A percentile compares a stretch with the other conserved stretches of the same genome.
phyloP scores from a whole-genome alignment of 2,329 filamentous ascomycete genomes.

The Exophiala dermatitidis region DNA sequence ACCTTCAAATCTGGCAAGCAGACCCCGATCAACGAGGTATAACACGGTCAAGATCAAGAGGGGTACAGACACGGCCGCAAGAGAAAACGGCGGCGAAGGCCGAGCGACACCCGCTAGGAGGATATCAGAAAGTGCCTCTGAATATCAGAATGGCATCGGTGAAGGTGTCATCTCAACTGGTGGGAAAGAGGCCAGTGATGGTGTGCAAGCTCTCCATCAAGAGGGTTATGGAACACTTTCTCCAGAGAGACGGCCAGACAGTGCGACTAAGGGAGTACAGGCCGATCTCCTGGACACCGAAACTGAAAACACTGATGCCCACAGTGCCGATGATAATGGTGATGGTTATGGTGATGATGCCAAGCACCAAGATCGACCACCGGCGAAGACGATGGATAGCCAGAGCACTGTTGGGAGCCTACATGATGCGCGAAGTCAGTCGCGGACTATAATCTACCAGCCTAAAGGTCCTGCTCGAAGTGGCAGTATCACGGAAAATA shows the following conservation, averaged over 20 bases:
- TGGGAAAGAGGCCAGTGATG: constrained; percentile 56
- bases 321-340: neutral
- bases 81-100: constrained; percentile 36
- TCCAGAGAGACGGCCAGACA: constrained; percentile 20
- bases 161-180: constrained; percentile 49
- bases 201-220: constrained; percentile 53
- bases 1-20: constrained; percentile 55
- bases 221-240: constrained; percentile 44
- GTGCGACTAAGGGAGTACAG: constrained; percentile 28
- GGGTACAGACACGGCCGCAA: constrained; percentile 34
- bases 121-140: constrained; percentile 31
- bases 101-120: constrained; percentile 30
- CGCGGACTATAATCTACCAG: constrained; percentile 32
- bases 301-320: neutral
- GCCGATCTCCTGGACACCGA: constrained; percentile 5
- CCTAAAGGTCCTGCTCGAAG: constrained; percentile 53
- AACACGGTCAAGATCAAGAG: constrained; percentile 61
- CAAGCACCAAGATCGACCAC: constrained; percentile 5
- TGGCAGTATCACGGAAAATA: constrained; percentile 71
- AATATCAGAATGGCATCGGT: constrained; percentile 47
- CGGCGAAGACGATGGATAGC: constrained; percentile 13
- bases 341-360: neutral
- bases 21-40: constrained; percentile 55
- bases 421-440: constrained; percentile 27
- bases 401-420: constrained; percentile 25